Evolutionary conservation across 2,329 filamentous ascomycete genomes (phyloP).

Genomic region (Didymella arachidicola): DNA sequence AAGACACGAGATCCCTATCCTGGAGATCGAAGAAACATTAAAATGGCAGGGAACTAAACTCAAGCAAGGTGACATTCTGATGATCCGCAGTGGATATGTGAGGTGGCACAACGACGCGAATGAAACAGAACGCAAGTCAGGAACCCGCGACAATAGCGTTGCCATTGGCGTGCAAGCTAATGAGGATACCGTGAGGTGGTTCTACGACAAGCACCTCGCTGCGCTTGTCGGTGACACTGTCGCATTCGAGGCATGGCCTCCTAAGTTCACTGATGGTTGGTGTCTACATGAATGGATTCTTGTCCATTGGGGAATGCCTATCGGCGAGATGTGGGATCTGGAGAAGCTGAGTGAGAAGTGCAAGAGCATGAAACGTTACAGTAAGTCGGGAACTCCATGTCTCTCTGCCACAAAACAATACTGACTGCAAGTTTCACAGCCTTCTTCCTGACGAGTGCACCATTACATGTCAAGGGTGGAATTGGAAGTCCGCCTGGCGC

Average conservation of each 20-base stretch:
- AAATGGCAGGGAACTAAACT: slow-evolving; percentile 42
- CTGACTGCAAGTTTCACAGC: slow-evolving; percentile 20
- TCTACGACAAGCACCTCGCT: slow-evolving; percentile 48
- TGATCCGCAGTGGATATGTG: slow-evolving; percentile 58
- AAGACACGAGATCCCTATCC: slow-evolving; percentile 42
- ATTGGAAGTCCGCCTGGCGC: slow-evolving; percentile 49
- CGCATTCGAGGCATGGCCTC: slow-evolving; percentile 52
- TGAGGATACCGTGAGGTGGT: slow-evolving; percentile 47
- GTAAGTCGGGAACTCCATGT: background rate
- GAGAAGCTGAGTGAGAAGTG: slow-evolving; percentile 62
- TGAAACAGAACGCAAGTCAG: slow-evolving; percentile 36
- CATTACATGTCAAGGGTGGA: slow-evolving; percentile 64
- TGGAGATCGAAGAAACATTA: slow-evolving; percentile 40
- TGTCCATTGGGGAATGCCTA: slow-evolving; percentile 38
- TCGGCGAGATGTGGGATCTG: slow-evolving; percentile 54
- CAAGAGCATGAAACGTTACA: slow-evolving; percentile 62
- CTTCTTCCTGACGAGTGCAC: slow-evolving; percentile 68
- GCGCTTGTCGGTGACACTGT: slow-evolving; percentile 51
- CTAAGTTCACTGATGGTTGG: slow-evolving; percentile 40
- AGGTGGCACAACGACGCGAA: slow-evolving; percentile 45
- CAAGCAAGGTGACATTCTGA: slow-evolving; percentile 46
- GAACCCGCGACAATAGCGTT: slow-evolving; percentile 44
- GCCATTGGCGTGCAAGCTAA: slow-evolving; percentile 46
- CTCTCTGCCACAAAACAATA: no score
- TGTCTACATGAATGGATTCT: slow-evolving; percentile 47